Conservation (phyloP, 768 basidiomycete genomes). For the Leccinum aurantiacum region DNA sequence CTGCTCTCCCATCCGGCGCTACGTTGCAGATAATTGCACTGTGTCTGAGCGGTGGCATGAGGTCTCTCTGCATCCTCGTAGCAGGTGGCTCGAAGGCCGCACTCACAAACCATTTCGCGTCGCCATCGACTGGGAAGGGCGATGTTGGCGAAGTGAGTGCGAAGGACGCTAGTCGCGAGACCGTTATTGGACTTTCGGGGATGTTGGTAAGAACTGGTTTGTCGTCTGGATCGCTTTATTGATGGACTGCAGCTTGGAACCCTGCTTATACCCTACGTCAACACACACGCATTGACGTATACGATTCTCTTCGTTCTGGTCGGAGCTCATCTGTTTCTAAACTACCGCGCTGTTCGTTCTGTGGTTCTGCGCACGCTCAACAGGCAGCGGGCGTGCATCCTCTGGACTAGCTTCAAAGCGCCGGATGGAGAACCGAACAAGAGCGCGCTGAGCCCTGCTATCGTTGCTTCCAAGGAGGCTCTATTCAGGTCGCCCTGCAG, state of each 20-base stretch:
- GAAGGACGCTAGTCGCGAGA: slow-evolving; percentile 73
- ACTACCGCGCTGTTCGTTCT: slow-evolving; percentile 60
- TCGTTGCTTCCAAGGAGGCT: slow-evolving; percentile 43
- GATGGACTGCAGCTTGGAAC: slow-evolving; percentile 49
- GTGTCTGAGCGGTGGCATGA: slow-evolving; percentile 58
- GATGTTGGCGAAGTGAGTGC: slow-evolving; percentile 73
- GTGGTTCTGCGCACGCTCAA: slow-evolving; percentile 59
- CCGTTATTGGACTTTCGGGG: slow-evolving; percentile 62
- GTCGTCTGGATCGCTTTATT: background rate
- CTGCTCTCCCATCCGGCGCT: slow-evolving; percentile 29
- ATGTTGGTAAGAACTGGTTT: slow-evolving; percentile 52
- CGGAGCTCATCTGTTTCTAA: slow-evolving; percentile 52
- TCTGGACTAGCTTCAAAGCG: slow-evolving; percentile 40
- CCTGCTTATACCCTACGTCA: slow-evolving; percentile 55
- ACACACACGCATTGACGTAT: slow-evolving; percentile 49
- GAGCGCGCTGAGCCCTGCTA: slow-evolving; percentile 33
- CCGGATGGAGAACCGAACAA: slow-evolving; percentile 8
- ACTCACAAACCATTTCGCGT: slow-evolving; percentile 64
- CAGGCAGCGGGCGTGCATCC: slow-evolving; percentile 53
- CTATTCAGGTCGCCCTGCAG: slow-evolving; percentile 42
- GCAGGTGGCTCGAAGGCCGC: slow-evolving; percentile 73
- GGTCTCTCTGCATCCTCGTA: slow-evolving; percentile 60
- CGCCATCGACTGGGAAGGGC: slow-evolving; percentile 47
- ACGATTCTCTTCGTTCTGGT: slow-evolving; percentile 50
- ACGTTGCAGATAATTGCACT: slow-evolving; percentile 47